phyloP scores from a whole-genome alignment of 108 stramenopile genomes.

The Conticribra weissflogii region DNA sequence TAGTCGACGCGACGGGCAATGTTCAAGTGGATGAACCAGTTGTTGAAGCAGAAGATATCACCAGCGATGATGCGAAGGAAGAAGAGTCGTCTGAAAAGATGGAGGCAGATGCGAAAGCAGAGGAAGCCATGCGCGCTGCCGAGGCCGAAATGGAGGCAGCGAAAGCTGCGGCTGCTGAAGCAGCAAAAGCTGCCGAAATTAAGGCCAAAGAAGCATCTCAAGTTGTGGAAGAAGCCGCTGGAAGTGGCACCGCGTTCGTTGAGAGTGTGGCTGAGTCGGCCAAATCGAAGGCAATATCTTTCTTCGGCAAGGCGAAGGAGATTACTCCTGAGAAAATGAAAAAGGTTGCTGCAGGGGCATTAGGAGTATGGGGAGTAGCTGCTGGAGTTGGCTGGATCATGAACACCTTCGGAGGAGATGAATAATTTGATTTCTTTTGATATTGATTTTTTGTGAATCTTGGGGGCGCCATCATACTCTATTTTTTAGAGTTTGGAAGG shows the following conservation, averaged over 20 bases:
- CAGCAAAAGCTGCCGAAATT: neutral
- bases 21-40: conserved; percentile 24
- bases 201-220: no score
- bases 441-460: no score
- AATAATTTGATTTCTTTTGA: no score
- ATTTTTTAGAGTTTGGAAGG: no score
- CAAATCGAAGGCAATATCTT: conserved; percentile 32
- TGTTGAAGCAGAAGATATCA: conserved; percentile 5
- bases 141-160: conserved; percentile 11
- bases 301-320: conserved; percentile 40
- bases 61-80: neutral
- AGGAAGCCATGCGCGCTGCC: conserved; percentile 11
- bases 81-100: conserved; percentile 7
- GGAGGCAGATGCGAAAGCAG: conserved; percentile 10
- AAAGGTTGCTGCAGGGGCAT: conserved; percentile 59
- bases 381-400: conserved; percentile 59
- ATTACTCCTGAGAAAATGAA: conserved; percentile 50
- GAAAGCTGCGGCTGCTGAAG: neutral
- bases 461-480: no score
- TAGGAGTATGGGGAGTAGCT: conserved; percentile 63
- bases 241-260: conserved; percentile 8
- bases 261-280: conserved; percentile 25
- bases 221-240: neutral
- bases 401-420: conserved; percentile 43
- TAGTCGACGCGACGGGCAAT: conserved; percentile 28